These are phyloP conservation scores for Penicillium steckii DNA, from an alignment of 495 filamentous ascomycete species.

Conservation along the genomic window DNA sequence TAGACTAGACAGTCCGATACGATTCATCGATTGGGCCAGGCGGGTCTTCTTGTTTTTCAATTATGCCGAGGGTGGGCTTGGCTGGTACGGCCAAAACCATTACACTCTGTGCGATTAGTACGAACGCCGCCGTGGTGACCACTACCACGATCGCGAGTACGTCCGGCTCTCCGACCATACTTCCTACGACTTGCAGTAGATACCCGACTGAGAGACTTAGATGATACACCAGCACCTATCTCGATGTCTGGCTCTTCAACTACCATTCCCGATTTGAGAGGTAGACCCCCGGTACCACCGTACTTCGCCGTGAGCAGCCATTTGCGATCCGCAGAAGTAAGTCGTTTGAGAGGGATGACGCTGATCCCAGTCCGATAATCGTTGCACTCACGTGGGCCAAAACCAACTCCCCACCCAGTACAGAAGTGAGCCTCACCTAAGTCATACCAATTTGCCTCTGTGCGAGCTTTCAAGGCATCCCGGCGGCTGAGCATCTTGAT, in stretches of 20 bases:
- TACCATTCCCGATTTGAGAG: constrained; percentile 78
- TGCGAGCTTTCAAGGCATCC: constrained; percentile 80
- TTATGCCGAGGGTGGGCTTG: too few species aligned
- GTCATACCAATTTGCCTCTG: constrained; percentile 81
- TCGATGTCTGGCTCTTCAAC: constrained; percentile 98
- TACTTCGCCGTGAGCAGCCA: constrained; percentile 96
- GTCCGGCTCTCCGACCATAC: too few species aligned
- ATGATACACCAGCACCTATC: constrained; percentile 94
- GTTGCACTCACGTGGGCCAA: constrained; percentile 94
- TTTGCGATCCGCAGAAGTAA: constrained; percentile 94
- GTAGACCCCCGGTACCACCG: constrained; percentile 83
- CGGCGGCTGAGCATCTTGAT: constrained; percentile 93
- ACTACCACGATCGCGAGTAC: too few species aligned
- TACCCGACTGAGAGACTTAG: constrained; percentile 90
- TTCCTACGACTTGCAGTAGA: too few species aligned
- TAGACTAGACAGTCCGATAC: too few species aligned
- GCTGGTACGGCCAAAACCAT: too few species aligned
- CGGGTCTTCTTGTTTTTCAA: too few species aligned
- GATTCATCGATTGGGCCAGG: too few species aligned
- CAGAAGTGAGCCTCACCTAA: constrained; percentile 71
- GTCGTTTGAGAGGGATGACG: constrained; percentile 83
- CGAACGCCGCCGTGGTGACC: too few species aligned
- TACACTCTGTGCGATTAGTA: too few species aligned
- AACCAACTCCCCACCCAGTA: constrained; percentile 97
- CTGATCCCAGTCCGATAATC: constrained; percentile 93